Evolutionary conservation across 2,329 filamentous ascomycete genomes (phyloP).

Genomic region (Venturia effusa): DNA sequence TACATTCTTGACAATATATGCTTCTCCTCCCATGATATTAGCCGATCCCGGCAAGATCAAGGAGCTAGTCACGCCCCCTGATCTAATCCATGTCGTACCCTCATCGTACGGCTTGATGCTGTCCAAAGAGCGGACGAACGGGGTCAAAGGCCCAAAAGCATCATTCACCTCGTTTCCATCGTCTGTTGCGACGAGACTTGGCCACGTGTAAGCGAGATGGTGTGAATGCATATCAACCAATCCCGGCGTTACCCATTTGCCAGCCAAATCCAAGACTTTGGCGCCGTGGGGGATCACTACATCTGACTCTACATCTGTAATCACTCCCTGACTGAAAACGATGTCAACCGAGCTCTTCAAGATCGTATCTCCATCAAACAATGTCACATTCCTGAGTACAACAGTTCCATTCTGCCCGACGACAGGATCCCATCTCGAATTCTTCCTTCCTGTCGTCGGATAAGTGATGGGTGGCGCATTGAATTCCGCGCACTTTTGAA

Average conservation of each 20-base stretch:
- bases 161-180: conserved; percentile 58
- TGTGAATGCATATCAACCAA: conserved; percentile 66
- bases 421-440: conserved; percentile 4
- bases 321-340: not conserved
- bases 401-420: conserved; percentile 5
- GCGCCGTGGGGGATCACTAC: conserved; percentile 23
- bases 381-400: conserved; percentile 7
- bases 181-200: conserved; percentile 40
- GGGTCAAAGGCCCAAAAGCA: conserved; percentile 38
- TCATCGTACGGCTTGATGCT: conserved; percentile 52
- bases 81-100: conserved; percentile 59
- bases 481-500: conserved; percentile 5
- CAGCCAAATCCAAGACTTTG: conserved; percentile 46
- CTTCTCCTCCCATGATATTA: conserved; percentile 66
- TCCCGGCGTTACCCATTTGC: conserved; percentile 52
- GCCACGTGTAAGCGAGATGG: conserved; percentile 49
- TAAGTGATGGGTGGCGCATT: not conserved
- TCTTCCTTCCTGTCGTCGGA: not conserved
- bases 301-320: conserved; percentile 14
- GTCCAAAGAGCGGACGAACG: conserved; percentile 57
- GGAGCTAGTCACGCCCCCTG: conserved; percentile 60
- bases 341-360: not conserved
- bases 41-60: conserved; percentile 56
- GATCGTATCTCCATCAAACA: conserved; percentile 5
- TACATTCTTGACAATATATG: conserved; percentile 57